Evolutionary conservation across 345 rosid species (phyloP), one percentile per base, ranked within the genome.

Genomic region (Chamaenerion angustifolium): DNA sequence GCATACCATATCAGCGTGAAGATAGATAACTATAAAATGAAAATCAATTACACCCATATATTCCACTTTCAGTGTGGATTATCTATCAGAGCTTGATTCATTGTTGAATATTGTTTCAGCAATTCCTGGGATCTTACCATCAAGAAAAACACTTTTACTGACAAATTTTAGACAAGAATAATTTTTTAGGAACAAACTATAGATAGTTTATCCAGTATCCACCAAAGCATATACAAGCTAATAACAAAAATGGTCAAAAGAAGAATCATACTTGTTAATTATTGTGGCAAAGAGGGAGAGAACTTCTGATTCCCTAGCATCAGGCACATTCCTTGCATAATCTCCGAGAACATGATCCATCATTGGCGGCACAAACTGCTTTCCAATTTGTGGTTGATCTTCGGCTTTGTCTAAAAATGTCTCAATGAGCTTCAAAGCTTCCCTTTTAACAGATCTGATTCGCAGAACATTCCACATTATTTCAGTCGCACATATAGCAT

Each of bases 361-460:
- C 96, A 93, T 88, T 19, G 96, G 99, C 21, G 92, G 90, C 59
- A 93, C 99, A 73, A 93, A 93, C 62, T 93, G 99, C 70, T 88
- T 93, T 53, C 99, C 99, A 55, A 85, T 82, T 64, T 88, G 92
- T 16, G 95, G 80, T 62, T 93, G 96, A 58, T 88, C 94, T 68
- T 93, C 99, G 16, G 99, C 99, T 73, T 93, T 93, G 82, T 93
- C 97, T 72, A 93, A 72, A 53, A 93, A 93, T 63, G 99, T 88
- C 69, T 93, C 97, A 37, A 93, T 88, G 57, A 93, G 92, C 76
- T 93, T 93, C 40, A 88, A 83, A 15, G 97, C 85, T 70, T 93
- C 99, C 73, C 96, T 79, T 75, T 93, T 93, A 45, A 93, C 99
- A 54, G 99, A 88, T 61, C 99, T 93, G 88, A 46, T 63, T 12